Conservation (phyloP, 768 basidiomycete genomes). For the Podaxis carcinomalis region DNA sequence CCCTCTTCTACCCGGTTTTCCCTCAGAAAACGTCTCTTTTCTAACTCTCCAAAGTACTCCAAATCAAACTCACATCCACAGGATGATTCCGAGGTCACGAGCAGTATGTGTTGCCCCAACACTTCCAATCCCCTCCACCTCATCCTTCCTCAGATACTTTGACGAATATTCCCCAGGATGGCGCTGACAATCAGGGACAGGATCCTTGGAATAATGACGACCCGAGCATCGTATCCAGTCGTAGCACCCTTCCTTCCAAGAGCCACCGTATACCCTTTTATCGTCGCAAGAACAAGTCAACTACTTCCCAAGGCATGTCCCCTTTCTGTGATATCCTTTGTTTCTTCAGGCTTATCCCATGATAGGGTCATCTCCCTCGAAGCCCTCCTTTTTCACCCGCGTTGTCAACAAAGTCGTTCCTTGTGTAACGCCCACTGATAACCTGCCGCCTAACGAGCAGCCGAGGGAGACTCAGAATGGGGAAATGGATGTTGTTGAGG, state of each 20-base stretch:
- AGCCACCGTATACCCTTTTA: conserved; percentile 39
- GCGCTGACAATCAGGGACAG: conserved; percentile 32
- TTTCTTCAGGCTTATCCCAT: conserved; percentile 28
- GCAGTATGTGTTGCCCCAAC: conserved; percentile 1
- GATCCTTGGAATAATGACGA: conserved; percentile 30
- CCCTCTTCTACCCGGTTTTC: conserved; percentile 11
- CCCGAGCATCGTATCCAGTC: conserved; percentile 5
- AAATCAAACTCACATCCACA: background rate
- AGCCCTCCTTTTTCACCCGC: conserved; percentile 59
- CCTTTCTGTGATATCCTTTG: conserved; percentile 21
- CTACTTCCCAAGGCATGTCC: conserved; percentile 27
- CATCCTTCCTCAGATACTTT: conserved; percentile 9
- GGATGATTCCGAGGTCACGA: background rate
- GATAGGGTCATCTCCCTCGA: conserved; percentile 16
- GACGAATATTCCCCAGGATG: conserved; percentile 20
- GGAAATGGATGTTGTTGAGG: conserved; percentile 26
- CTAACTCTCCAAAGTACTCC: conserved; percentile 8
- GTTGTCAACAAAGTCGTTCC: conserved; percentile 66
- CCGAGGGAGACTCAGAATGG: conserved; percentile 30
- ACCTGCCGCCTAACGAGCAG: background rate
- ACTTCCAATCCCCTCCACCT: conserved; percentile 11
- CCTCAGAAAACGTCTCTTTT: conserved; percentile 8
- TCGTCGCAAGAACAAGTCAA: conserved; percentile 37
- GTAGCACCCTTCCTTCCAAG: conserved; percentile 28
- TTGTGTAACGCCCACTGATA: conserved; percentile 48